Evolutionary conservation across 2,329 filamentous ascomycete species (phyloP), one percentile per base, ranked within the genome.

Genomic region (Teratosphaeria viscida): DNA sequence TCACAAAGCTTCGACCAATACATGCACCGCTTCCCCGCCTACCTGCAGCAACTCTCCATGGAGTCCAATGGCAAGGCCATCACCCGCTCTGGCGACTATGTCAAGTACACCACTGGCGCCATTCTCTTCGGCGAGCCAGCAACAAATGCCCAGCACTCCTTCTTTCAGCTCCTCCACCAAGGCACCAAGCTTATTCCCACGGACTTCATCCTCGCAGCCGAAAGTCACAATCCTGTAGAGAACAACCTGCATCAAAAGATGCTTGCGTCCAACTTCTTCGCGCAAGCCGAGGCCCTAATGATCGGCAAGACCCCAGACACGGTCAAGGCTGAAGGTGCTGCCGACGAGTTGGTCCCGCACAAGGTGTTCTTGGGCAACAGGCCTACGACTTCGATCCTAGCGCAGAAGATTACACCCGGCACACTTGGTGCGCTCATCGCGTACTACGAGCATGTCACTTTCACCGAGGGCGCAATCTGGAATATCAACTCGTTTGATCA

Each of bases 401-500:
- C 92, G 53, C 88, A 92, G 69, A 87, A 90, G 80, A 97, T 99
- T 73, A 96, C 94, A 19, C 94, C 94, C 8, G 90, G 87, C 52
- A 91, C 95, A 70, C 84, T 99, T 55, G 94, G 94, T 72, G 92
- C 94, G 3, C 79, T 99, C 69, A 99, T 99, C 69, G 92, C 91
- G 66, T 99, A 97, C 83, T 99, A 99, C 78, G 94, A 99, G 82
- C 94, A 99, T 79, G 79, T 97, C 63, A 97, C 94, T 59, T 99
- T 99, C 77, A 95, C 90, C 43, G 94, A 99, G 79, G 94, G 94
- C 70, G 92, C 92, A 57, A 82, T 99, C 74, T 99, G 94, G 94
- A 95, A 97, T 79, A 96, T 99, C 82, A 99, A 99, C 85, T 91
- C 87, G 72, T 99, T 97, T 73, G 94, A 99, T 79, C 94, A 99